A percentile compares a stretch with the other conserved stretches of the same genome.
These are phyloP conservation scores for Talaromyces funiculosus DNA, from an alignment of 2,329 filamentous ascomycete species.

Conservation along the genomic window DNA sequence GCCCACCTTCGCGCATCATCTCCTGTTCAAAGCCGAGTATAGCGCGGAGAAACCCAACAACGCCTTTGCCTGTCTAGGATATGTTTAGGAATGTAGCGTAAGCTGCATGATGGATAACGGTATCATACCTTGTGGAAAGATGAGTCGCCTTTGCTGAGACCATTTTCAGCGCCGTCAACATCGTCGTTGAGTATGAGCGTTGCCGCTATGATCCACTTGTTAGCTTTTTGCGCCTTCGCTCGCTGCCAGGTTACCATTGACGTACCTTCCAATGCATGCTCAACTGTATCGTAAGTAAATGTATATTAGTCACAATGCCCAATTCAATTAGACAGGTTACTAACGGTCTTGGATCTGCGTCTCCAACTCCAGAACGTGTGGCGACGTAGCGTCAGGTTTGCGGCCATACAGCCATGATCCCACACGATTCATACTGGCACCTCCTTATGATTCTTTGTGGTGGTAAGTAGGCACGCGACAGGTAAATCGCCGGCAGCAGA, in stretches of 20 bases:
- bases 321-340: slow-evolving; percentile 13
- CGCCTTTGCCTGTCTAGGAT: slow-evolving; percentile 64
- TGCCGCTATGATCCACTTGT: slow-evolving; percentile 46
- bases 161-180: slow-evolving; percentile 72
- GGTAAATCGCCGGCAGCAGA: neutral
- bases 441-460: neutral
- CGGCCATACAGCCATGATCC: slow-evolving; percentile 44
- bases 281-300: slow-evolving; percentile 24
- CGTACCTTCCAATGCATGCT: slow-evolving; percentile 42
- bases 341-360: slow-evolving; percentile 51
- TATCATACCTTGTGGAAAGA: slow-evolving; percentile 69
- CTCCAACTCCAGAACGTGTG: slow-evolving; percentile 52
- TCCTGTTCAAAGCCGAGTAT: slow-evolving; percentile 89
- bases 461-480: slow-evolving; percentile 3
- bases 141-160: slow-evolving; percentile 66
- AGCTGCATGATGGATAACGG: slow-evolving; percentile 3
- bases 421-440: slow-evolving; percentile 33
- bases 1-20: slow-evolving; percentile 67
- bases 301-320: slow-evolving; percentile 18
- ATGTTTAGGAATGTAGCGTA: neutral
- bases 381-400: slow-evolving; percentile 40
- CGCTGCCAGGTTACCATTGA: neutral
- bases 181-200: slow-evolving; percentile 82
- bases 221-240: neutral
- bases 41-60: slow-evolving; percentile 78